These are phyloP conservation scores for Phytophthora sp. DNA, from an alignment of 352 stramenopile genomes.

Conservation along the genomic window DNA sequence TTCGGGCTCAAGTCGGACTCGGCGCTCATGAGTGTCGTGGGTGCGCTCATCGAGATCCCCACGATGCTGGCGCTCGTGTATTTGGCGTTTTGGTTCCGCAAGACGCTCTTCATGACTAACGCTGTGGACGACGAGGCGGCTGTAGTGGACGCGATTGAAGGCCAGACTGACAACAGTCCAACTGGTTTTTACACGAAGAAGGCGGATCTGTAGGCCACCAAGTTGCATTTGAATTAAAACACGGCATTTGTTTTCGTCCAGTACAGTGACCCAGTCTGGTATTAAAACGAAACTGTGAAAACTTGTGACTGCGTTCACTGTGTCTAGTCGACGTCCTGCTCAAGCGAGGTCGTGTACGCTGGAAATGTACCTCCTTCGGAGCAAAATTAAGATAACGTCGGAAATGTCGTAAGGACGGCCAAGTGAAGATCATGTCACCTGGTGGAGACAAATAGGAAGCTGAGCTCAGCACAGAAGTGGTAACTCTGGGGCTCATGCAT, in stretches of 20 bases:
- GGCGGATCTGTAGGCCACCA: neutral
- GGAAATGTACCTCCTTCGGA: too few relatives aligned
- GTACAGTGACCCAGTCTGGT: neutral
- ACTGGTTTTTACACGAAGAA: slow-evolving; percentile 5
- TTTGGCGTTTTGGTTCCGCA: slow-evolving; percentile 47
- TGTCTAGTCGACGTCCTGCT: too few relatives aligned
- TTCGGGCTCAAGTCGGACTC: slow-evolving; percentile 79
- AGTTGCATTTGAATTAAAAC: neutral
- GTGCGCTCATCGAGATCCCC: slow-evolving; percentile 74
- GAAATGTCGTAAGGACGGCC: neutral
- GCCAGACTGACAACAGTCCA: neutral
- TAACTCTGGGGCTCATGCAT: too few relatives aligned
- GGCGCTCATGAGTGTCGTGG: slow-evolving; percentile 70
- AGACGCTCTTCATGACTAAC: neutral
- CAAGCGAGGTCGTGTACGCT: too few relatives aligned
- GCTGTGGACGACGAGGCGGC: neutral
- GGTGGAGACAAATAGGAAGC: too few relatives aligned
- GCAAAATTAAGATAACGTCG: neutral
- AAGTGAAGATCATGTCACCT: too few relatives aligned
- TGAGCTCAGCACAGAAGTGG: too few relatives aligned
- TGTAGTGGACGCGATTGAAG: slow-evolving; percentile 3
- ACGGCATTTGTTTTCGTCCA: neutral
- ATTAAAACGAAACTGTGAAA: neutral
- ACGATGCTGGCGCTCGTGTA: slow-evolving; percentile 71
- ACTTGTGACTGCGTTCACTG: too few relatives aligned